phyloP scores from a whole-genome alignment of 2,329 filamentous ascomycete species.

The Anthostomella pinea region DNA sequence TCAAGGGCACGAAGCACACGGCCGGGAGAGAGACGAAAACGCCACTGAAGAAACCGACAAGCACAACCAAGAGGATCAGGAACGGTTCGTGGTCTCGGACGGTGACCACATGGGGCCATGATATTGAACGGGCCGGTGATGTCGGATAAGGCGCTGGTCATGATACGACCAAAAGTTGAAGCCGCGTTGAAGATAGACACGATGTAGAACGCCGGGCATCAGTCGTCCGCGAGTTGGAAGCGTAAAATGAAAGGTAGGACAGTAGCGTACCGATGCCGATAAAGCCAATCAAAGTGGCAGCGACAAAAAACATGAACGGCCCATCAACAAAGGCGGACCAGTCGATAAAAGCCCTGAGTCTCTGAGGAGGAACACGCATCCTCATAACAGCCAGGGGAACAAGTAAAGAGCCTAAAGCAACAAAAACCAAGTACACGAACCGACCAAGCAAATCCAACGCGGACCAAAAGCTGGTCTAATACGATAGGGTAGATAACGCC shows the following conservation, averaged over 20 bases:
- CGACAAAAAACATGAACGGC: conserved; percentile 34
- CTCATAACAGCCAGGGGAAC: conserved; percentile 27
- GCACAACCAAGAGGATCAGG: conserved; percentile 34
- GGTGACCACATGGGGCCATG: conserved; percentile 33
- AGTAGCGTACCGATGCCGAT: conserved; percentile 38
- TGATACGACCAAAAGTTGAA: conserved; percentile 38
- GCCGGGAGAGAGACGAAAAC: conserved; percentile 41
- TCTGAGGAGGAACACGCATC: conserved; percentile 34
- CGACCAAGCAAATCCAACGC: conserved; percentile 27
- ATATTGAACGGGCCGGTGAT: conserved; percentile 37
- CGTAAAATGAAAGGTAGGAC: conserved; percentile 41
- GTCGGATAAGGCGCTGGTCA: conserved; percentile 38
- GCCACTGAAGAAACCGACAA: conserved; percentile 42
- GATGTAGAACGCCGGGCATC: conserved; percentile 39
- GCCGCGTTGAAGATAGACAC: conserved; percentile 40
- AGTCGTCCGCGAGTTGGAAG: conserved; percentile 28
- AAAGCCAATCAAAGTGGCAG: conserved; percentile 36
- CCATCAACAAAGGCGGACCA: conserved; percentile 37
- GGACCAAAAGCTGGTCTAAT: conserved; percentile 18
- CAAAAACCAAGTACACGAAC: conserved; percentile 28
- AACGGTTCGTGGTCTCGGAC: conserved; percentile 29
- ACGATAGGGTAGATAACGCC: conserved; percentile 35
- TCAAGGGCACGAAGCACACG: conserved; percentile 37
- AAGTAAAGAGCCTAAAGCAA: conserved; percentile 23
- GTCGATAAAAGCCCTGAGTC: conserved; percentile 36